phyloP scores from a whole-genome alignment of 2,329 filamentous ascomycete species.

The Clarireedia homoeocarpa region DNA sequence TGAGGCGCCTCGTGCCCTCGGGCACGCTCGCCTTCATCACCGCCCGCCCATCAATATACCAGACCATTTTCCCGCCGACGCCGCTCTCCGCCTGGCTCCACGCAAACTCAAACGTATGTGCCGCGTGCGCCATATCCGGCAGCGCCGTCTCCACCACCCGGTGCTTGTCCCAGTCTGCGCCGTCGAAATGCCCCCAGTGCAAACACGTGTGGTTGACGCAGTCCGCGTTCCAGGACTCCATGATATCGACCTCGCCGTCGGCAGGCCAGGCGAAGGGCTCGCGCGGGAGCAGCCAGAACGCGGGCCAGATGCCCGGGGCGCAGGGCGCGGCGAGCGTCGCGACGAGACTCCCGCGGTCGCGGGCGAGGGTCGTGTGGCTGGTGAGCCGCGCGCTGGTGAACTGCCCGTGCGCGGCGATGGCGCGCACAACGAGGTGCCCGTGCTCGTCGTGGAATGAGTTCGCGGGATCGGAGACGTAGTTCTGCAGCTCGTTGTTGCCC shows the following conservation, averaged over 20 bases:
- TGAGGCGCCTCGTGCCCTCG: conserved; percentile 43
- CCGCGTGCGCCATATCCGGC: conserved; percentile 37
- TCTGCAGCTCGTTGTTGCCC: conserved; percentile 54
- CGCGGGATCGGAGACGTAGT: conserved; percentile 41
- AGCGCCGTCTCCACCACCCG: conserved; percentile 45
- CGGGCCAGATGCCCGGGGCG: conserved; percentile 51
- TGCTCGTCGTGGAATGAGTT: conserved; percentile 49
- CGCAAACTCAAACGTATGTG: conserved; percentile 47
- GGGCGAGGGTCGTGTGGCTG: conserved; percentile 41
- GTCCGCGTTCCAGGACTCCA: conserved; percentile 54
- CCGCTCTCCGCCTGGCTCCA: conserved; percentile 42
- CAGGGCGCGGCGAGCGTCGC: conserved; percentile 45
- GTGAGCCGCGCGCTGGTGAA: conserved; percentile 50
- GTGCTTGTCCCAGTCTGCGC: conserved; percentile 48
- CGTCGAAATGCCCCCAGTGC: conserved; percentile 50
- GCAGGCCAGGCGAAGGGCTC: conserved; percentile 52
- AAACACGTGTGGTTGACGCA: conserved; percentile 47
- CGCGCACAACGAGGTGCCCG: conserved; percentile 44
- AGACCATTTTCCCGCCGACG: conserved; percentile 42
- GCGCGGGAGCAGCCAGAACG: conserved; percentile 51
- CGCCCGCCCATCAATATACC: conserved; percentile 50
- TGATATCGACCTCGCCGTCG: conserved; percentile 53
- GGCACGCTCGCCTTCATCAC: conserved; percentile 51
- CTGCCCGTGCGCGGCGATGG: conserved; percentile 36
- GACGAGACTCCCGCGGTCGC: conserved; percentile 44